Conservation (phyloP, 345 rosid species). For the Salix koriyanagi region DNA sequence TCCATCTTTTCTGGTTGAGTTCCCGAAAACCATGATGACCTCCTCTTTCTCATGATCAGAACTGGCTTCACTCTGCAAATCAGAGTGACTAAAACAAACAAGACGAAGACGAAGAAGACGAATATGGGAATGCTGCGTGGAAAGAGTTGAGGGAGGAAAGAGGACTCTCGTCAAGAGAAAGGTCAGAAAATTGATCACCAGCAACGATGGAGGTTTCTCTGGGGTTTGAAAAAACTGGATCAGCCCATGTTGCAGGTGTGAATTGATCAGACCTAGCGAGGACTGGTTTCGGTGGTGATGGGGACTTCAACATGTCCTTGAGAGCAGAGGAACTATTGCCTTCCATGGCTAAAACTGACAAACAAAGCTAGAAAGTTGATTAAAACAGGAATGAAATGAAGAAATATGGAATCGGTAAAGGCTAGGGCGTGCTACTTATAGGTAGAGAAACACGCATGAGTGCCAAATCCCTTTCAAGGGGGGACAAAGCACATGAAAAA, state of each 20-base stretch:
- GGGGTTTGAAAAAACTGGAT: neutral
- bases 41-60: neutral
- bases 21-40: neutral
- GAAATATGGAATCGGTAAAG: neutral
- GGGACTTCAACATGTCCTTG: neutral
- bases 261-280: neutral
- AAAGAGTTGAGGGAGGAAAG: neutral
- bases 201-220: neutral
- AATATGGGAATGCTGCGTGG: neutral
- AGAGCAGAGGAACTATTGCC: neutral
- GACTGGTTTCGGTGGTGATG: neutral
- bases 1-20: neutral
- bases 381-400: neutral
- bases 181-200: no score
- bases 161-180: neutral
- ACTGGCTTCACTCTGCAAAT: neutral
- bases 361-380: neutral
- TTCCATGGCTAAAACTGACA: neutral
- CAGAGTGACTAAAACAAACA: neutral
- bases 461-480: neutral
- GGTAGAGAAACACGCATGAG: neutral
- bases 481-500: neutral
- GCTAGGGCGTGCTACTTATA: neutral
- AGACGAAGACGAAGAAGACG: neutral
- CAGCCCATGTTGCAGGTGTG: neutral